These are phyloP conservation scores for Wallacemonas collosoma DNA, from an alignment of 208 protist genomes.

Conservation along the genomic window DNA sequence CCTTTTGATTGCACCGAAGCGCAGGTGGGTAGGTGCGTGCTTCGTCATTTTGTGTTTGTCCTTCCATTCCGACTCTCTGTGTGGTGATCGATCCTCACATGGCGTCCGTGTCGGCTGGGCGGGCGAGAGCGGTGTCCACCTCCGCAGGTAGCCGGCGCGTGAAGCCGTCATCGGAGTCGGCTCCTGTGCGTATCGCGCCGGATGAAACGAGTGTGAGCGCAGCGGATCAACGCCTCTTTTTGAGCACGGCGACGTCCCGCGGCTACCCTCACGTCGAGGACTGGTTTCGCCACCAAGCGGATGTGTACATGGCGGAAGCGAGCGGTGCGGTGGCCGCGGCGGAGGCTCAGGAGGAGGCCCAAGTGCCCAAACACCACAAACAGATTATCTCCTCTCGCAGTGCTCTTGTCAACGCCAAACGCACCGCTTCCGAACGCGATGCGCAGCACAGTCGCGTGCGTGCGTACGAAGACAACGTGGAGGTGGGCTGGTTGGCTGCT, in stretches of 20 bases:
- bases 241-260: constrained; percentile 28
- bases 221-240: constrained; percentile 28
- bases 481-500: constrained; percentile 9
- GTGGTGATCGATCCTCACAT: neutral
- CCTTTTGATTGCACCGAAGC: neutral
- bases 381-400: neutral
- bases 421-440: neutral
- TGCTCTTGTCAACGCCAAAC: neutral
- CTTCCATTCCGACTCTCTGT: neutral
- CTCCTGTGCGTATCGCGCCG: neutral
- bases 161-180: neutral
- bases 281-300: constrained; percentile 32
- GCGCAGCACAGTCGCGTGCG: constrained; percentile 9
- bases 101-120: neutral
- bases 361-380: neutral
- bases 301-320: constrained; percentile 9
- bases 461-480: neutral
- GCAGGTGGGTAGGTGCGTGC: neutral
- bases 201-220: constrained; percentile 13
- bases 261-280: constrained; percentile 44
- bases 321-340: neutral
- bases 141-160: neutral
- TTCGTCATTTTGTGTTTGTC: neutral
- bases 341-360: constrained; percentile 3
- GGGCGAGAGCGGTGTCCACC: neutral